phyloP scores from a whole-genome alignment of 192 early-diverging fungal species.

The Piromyces finnis region DNA sequence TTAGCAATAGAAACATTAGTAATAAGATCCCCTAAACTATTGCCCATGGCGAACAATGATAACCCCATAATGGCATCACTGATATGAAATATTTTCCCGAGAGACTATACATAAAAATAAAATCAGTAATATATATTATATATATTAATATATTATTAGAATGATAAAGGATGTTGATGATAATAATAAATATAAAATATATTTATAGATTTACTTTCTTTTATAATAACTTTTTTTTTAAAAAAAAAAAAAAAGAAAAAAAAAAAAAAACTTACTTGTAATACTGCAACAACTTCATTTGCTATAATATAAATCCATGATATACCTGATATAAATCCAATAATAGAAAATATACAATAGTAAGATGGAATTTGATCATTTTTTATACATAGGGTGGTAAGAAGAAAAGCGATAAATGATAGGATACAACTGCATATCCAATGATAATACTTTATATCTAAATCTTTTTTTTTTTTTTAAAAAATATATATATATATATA shows the following conservation, averaged over 20 bases:
- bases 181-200: no score
- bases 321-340: background rate
- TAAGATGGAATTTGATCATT: background rate
- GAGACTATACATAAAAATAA: background rate
- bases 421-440: background rate
- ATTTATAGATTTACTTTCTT: no score
- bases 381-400: background rate
- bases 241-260: no score
- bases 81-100: background rate
- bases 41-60: conserved; percentile 13
- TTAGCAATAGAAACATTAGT: conserved; percentile 81
- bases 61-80: background rate
- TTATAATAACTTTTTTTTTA: no score
- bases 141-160: no score
- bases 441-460: background rate
- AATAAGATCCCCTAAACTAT: conserved; percentile 75
- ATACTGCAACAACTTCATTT: conserved; percentile 72
- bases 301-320: conserved; percentile 32
- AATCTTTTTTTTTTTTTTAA: background rate
- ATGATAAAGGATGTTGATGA: no score
- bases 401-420: background rate
- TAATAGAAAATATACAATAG: background rate
- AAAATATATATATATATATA: no score
- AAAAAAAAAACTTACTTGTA: conserved; percentile 31
- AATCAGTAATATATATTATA: background rate